Evolutionary conservation across 2,329 filamentous ascomycete species (phyloP).

Genomic region (Talaromyces sp.): DNA sequence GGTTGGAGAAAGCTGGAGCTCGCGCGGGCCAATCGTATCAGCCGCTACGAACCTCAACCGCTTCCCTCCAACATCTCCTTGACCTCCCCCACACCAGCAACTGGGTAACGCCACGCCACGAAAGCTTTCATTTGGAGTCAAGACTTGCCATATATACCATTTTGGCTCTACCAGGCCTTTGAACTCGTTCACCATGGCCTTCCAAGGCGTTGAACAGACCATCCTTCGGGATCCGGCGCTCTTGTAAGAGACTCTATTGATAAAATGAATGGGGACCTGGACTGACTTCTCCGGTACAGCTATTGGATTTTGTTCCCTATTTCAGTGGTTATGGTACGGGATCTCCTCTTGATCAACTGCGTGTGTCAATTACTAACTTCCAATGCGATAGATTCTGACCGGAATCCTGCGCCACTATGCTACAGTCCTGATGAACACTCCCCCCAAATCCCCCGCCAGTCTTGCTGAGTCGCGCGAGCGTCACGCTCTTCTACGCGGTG

Average conservation of each 20-base stretch:
- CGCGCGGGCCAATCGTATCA: constrained; percentile 24
- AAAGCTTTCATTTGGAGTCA: background rate
- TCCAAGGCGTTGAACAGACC: constrained; percentile 79
- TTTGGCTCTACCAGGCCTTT: constrained; percentile 3
- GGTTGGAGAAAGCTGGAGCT: constrained; percentile 35
- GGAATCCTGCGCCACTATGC: constrained; percentile 96
- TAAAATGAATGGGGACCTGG: constrained; percentile 3
- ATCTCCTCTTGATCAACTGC: background rate
- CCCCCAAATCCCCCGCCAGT: constrained; percentile 75
- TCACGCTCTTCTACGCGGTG: constrained; percentile 77
- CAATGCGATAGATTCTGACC: constrained; percentile 71
- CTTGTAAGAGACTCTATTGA: constrained; percentile 66
- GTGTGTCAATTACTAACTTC: background rate
- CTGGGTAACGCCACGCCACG: background rate
- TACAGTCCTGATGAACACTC: constrained; percentile 81
- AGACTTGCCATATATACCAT: background rate
- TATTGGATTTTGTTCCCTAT: constrained; percentile 99
- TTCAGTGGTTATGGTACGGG: constrained; percentile 84
- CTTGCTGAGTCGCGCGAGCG: constrained; percentile 72
- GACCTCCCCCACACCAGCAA: constrained; percentile 16
- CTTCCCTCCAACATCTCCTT: constrained; percentile 21
- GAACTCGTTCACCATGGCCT: constrained; percentile 65
- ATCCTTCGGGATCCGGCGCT: constrained; percentile 98
- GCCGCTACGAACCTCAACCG: constrained; percentile 16
- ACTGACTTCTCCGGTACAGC: constrained; percentile 53